Percentiles rank a stretch among this genome's conserved stretches.
These are phyloP conservation scores for Lycium ferocissimum DNA, from an alignment of 257 asterid genomes.

Conservation along the genomic window DNA sequence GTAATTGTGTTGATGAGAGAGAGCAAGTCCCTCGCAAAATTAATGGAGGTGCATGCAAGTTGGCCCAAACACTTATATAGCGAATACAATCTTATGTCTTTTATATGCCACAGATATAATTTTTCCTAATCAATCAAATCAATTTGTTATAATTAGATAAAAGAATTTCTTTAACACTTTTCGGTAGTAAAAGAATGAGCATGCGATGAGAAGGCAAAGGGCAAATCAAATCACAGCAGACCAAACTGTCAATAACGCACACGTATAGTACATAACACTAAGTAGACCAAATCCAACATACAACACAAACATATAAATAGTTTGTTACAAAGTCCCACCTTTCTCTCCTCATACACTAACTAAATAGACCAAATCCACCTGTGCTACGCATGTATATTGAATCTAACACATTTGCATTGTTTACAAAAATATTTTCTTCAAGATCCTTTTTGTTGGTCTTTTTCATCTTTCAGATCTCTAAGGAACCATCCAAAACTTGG, in stretches of 20 bases:
- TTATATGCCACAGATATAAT: too few relatives aligned
- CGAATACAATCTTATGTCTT: too few relatives aligned
- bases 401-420: not conserved
- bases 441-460: not conserved
- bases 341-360: not conserved
- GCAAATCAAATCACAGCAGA: not conserved
- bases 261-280: not conserved
- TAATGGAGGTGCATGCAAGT: too few relatives aligned
- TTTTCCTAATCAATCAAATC: not conserved
- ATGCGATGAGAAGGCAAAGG: not conserved
- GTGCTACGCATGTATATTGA: not conserved
- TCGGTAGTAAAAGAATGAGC: not conserved
- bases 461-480: not conserved
- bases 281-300: not conserved
- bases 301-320: not conserved
- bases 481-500: not conserved
- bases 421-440: not conserved
- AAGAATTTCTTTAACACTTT: too few relatives aligned
- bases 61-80: too few relatives aligned
- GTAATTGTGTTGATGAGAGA: too few relatives aligned
- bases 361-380: not conserved
- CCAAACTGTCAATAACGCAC: not conserved
- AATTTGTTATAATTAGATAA: not conserved
- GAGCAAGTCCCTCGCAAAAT: too few relatives aligned
- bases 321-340: slow-evolving; percentile 24